Evolutionary conservation across 2,329 filamentous ascomycete genomes (phyloP).

Genomic region (Amylocarpus encephaloides): DNA sequence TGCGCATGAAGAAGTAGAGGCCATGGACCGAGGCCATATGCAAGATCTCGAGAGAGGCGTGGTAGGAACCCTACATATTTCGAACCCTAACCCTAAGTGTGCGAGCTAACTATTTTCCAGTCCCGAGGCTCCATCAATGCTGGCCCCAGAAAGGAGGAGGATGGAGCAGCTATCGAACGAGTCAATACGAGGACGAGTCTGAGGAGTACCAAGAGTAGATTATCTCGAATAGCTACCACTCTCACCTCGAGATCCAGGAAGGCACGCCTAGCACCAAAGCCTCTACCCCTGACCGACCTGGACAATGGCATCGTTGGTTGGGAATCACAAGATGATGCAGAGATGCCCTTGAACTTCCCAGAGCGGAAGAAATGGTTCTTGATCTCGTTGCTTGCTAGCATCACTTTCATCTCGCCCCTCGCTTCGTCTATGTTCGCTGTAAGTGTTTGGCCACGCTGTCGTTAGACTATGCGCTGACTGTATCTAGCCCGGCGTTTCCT

Average conservation of each 20-base stretch:
- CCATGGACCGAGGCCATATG: slow-evolving; percentile 24
- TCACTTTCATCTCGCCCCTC: slow-evolving; percentile 30
- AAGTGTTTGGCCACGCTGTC: neutral
- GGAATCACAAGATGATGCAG: slow-evolving; percentile 52
- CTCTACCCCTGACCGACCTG: slow-evolving; percentile 44
- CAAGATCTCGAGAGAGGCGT: slow-evolving; percentile 23
- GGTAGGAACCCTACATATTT: slow-evolving; percentile 20
- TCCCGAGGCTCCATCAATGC: slow-evolving; percentile 17
- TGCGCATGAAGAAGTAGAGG: slow-evolving; percentile 26
- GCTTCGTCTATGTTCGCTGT: slow-evolving; percentile 40
- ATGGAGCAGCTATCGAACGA: slow-evolving; percentile 14
- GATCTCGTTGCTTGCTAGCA: slow-evolving; percentile 29
- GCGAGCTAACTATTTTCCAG: neutral
- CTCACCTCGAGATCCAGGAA: slow-evolving; percentile 23
- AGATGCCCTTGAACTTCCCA: slow-evolving; percentile 50
- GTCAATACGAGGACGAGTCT: slow-evolving; percentile 13
- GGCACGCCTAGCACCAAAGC: slow-evolving; percentile 15
- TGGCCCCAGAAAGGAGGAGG: slow-evolving; percentile 8
- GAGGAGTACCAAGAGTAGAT: slow-evolving; percentile 17
- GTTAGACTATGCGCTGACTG: neutral
- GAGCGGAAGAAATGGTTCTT: slow-evolving; percentile 28
- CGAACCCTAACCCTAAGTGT: too few species aligned
- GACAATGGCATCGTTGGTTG: slow-evolving; percentile 50
- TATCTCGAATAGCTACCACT: slow-evolving; percentile 24
- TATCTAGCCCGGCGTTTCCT: slow-evolving; percentile 31